A percentile compares a stretch with the other conserved stretches of the same genome.
phyloP scores from a whole-genome alignment of 805 yeast genomes.

The Kuraishia floccosa region DNA sequence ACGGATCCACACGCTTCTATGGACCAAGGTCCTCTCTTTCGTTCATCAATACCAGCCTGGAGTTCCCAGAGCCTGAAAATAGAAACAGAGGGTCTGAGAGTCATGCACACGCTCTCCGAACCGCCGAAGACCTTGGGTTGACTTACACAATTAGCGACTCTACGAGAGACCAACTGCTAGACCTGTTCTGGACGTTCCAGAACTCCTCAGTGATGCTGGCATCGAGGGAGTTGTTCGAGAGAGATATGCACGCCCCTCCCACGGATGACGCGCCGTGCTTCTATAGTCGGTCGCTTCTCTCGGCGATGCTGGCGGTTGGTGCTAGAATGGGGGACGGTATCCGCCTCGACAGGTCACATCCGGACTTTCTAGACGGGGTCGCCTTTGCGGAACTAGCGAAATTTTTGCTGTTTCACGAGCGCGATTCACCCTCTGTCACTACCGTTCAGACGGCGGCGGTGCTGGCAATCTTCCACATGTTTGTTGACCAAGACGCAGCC shows the following conservation, averaged over 20 bases:
- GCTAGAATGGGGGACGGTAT: slow-evolving; percentile 4
- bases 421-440: slow-evolving; percentile 5
- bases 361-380: slow-evolving; percentile 3
- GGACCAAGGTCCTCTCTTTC: no score
- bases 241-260: slow-evolving; percentile 4
- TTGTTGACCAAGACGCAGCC: slow-evolving; percentile 4
- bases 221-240: slow-evolving; percentile 3
- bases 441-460: slow-evolving; percentile 7
- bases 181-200: slow-evolving; percentile 6
- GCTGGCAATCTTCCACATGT: slow-evolving; percentile 1
- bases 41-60: no score
- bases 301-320: slow-evolving; percentile 9
- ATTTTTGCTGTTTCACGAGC: slow-evolving; percentile 4
- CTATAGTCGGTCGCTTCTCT: slow-evolving; percentile 5
- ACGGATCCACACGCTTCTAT: no score
- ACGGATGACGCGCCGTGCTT: slow-evolving; percentile 2
- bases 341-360: slow-evolving; percentile 2
- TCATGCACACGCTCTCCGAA: no score
- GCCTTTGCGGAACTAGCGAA: slow-evolving; percentile 7
- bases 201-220: slow-evolving; percentile 6
- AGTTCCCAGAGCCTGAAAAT: no score
- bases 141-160: neutral
- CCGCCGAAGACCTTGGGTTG: no score
- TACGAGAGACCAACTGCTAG: neutral
- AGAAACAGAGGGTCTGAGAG: no score